These are phyloP conservation scores for Gillenia trifoliata DNA, from an alignment of 306 rosid genomes.

Conservation along the genomic window DNA sequence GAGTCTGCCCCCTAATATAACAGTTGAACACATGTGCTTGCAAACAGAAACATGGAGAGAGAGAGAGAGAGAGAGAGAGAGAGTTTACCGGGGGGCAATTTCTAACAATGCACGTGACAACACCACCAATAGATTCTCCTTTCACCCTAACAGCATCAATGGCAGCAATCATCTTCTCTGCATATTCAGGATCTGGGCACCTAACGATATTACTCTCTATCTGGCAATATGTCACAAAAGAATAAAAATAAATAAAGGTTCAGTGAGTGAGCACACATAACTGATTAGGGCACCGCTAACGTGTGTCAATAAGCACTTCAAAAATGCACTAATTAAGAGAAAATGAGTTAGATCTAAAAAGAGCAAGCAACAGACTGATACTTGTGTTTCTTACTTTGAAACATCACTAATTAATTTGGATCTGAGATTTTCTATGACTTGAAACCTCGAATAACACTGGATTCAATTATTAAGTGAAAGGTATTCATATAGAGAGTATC, in stretches of 20 bases:
- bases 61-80: constrained; percentile 7
- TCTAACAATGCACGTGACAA: constrained; percentile 87
- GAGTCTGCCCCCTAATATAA: neutral
- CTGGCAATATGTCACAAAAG: constrained; percentile 33
- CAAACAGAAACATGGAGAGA: neutral
- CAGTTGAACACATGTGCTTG: neutral
- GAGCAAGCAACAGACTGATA: neutral
- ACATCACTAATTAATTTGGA: neutral
- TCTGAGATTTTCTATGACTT: neutral
- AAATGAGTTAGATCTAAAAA: neutral
- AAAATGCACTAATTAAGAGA: neutral
- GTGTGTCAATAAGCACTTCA: neutral
- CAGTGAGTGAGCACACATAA: neutral
- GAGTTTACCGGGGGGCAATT: constrained; percentile 72
- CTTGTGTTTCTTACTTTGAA: neutral
- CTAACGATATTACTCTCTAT: constrained; percentile 90
- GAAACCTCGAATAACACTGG: neutral
- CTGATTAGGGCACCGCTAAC: neutral
- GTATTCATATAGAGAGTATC: neutral
- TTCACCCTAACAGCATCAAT: constrained; percentile 76
- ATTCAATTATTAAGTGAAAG: neutral
- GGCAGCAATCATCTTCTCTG: constrained; percentile 93
- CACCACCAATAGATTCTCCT: constrained; percentile 95
- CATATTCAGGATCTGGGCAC: constrained; percentile 92
- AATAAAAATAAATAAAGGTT: neutral